Percentiles rank a stretch among this genome's conserved stretches.
Conservation (phyloP, 2,329 filamentous ascomycete species). For the Penicillium fuscoglaucum region DNA sequence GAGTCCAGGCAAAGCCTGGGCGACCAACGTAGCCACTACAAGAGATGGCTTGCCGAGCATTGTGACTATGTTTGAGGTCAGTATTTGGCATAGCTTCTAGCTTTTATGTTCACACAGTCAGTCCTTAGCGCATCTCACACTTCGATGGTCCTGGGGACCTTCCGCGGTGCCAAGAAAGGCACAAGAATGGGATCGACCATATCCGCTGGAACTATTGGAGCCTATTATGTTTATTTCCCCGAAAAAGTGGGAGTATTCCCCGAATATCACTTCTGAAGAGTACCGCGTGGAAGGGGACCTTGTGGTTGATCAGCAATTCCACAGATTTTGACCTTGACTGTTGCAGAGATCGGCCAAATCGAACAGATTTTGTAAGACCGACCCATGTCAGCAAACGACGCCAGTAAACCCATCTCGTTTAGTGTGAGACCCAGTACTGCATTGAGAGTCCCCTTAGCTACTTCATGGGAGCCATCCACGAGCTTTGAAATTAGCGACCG, state of each 20-base stretch:
- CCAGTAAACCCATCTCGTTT: too few relatives aligned
- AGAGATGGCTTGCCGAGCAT: conserved; percentile 5
- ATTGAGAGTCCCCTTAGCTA: too few relatives aligned
- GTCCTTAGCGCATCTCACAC: neutral
- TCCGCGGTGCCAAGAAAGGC: conserved; percentile 6
- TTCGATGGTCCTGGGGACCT: conserved; percentile 3
- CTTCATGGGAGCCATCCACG: too few relatives aligned
- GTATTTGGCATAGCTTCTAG: neutral
- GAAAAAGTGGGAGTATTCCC: neutral
- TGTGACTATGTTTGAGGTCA: neutral
- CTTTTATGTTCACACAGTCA: neutral
- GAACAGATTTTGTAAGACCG: neutral
- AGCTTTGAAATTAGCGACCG: too few relatives aligned
- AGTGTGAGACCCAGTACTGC: too few relatives aligned
- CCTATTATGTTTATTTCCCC: neutral
- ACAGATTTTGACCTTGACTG: neutral
- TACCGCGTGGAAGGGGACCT: conserved; percentile 9
- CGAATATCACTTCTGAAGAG: neutral
- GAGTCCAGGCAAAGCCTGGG: conserved; percentile 1
- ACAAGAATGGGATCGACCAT: conserved; percentile 2
- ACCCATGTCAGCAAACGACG: neutral
- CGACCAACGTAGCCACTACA: neutral
- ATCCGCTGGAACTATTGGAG: neutral
- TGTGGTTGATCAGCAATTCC: neutral
- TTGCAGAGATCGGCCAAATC: neutral